Evolutionary conservation across 2,329 filamentous ascomycete genomes (phyloP).

Genomic region (Parastagonospora nodorum): DNA sequence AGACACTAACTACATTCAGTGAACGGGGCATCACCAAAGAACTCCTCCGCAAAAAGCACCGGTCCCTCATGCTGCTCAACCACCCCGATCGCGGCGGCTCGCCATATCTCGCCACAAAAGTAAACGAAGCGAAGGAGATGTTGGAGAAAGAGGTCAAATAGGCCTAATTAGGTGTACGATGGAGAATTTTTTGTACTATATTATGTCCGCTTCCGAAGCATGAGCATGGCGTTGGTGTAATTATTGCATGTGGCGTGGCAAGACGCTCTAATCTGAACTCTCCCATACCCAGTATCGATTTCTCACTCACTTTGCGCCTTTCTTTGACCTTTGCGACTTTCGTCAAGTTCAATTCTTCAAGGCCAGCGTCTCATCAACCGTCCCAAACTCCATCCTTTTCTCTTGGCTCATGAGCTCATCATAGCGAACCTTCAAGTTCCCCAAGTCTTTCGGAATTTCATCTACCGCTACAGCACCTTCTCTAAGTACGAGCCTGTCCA

Average conservation of each 20-base stretch:
- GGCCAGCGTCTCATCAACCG: background rate
- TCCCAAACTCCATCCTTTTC: background rate
- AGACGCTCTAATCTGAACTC: too few species aligned
- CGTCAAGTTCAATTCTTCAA: background rate
- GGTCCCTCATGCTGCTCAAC: slow-evolving; percentile 94
- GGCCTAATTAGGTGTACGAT: background rate
- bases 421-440: background rate
- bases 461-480: background rate
- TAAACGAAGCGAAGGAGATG: slow-evolving; percentile 98
- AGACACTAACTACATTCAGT: slow-evolving; percentile 52
- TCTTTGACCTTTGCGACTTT: too few species aligned
- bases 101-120: slow-evolving; percentile 94
- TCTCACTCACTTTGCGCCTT: too few species aligned
- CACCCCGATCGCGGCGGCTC: slow-evolving; percentile 97
- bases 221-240: slow-evolving; percentile 6
- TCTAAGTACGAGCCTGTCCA: slow-evolving; percentile 2
- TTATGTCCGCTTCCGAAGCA: slow-evolving; percentile 22
- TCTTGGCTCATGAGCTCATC: background rate
- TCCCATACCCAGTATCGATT: too few species aligned
- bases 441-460: background rate
- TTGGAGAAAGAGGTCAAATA: slow-evolving; percentile 71
- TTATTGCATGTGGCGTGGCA: too few species aligned
- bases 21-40: slow-evolving; percentile 89
- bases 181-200: slow-evolving; percentile 24
- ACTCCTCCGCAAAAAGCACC: slow-evolving; percentile 92